Percentiles rank a stretch among this genome's conserved stretches.
Evolutionary conservation across 768 basidiomycete genomes (phyloP).

Genomic region (Rhodotorula sphaerocarpa): DNA sequence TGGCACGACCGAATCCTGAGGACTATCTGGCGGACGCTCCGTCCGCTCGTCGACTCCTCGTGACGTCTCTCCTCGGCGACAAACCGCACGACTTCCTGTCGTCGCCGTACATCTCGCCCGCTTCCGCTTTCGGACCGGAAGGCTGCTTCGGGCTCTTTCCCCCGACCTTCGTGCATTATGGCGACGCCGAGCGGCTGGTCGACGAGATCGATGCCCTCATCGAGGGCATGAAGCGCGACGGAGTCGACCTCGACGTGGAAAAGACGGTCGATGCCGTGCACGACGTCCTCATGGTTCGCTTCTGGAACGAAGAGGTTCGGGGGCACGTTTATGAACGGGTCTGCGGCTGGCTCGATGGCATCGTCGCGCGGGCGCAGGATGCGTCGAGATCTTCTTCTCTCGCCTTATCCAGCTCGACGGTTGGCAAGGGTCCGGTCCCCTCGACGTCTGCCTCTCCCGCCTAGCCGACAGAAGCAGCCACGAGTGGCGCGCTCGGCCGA

Average conservation of each 20-base stretch:
- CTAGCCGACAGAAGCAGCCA: too few species aligned
- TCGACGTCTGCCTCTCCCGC: too few species aligned
- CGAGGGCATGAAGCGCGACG: constrained; percentile 10
- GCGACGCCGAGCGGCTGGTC: constrained; percentile 31
- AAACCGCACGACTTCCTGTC: constrained; percentile 23
- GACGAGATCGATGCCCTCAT: constrained; percentile 29
- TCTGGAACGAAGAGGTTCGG: constrained; percentile 29
- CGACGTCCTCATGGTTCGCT: constrained; percentile 28
- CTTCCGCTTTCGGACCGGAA: constrained; percentile 22
- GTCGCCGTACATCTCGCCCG: constrained; percentile 29
- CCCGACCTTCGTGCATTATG: constrained; percentile 29
- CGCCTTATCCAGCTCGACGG: too few species aligned
- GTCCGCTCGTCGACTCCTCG: constrained; percentile 23
- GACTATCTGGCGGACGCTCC: constrained; percentile 35
- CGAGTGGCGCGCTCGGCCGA: too few species aligned
- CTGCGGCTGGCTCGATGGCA: constrained; percentile 12
- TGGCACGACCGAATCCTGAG: constrained; percentile 25
- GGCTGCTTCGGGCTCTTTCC: constrained; percentile 24
- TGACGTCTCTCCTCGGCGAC: constrained; percentile 25
- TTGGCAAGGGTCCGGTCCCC: too few species aligned
- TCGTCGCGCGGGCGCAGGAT: neutral
- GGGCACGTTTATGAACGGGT: constrained; percentile 6
- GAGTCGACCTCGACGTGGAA: constrained; percentile 14
- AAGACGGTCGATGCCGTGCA: constrained; percentile 28
- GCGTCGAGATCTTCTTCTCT: too few species aligned